Evolutionary conservation across 305 asterid genomes (phyloP), one percentile per base, ranked within the genome.

Genomic region (Euphrasia arctica): DNA sequence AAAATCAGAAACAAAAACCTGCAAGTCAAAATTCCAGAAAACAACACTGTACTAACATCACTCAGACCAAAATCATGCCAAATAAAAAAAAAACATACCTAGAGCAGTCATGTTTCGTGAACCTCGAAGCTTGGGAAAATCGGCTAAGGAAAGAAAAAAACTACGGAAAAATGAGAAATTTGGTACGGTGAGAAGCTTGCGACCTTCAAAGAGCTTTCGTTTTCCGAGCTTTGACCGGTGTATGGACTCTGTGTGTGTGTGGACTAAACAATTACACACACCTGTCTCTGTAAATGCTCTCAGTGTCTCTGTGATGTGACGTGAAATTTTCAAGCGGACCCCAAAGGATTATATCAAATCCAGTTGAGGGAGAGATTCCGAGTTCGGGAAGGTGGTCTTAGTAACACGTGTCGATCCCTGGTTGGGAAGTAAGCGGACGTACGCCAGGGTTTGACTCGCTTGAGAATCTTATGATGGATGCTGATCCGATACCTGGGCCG

Each of bases 331-430:
- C 64, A 67, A 76, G 85, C 86, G 91, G 94, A 85, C 82, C 75
- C 83, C 86, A 80, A 79, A 62, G 61, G 51, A 43, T 69, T 72
- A 70, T 73, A 74, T 82, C 70, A 72, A 88, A 72, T 82, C 69
- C 77, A 74, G 79, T 67, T 83, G 14, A 75, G 70, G 58, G 65
- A 14, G 72, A 77, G 80, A 58, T 74, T 63, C 58, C 52, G 62
- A 68, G 86, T 70, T 75, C 76, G 73, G 49, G 61, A 63, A 56
- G 72, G 58, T 43, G 64, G 49, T 28, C 0, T 3, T 11, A n/a
- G 11, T 10, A 79, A 54, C 79, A 74, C 81, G 79, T 79, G 84
- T 62, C 39, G 3, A 0, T 22, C 5, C 18, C 10, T 62, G 69
- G 55, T 69, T 74, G 73, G 75, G 18, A 4, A 43, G 41, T 10